A percentile compares a stretch with the other conserved stretches of the same genome.
These are phyloP conservation scores for Alternaria dauci DNA, from an alignment of 2,329 filamentous ascomycete genomes.

Conservation along the genomic window DNA sequence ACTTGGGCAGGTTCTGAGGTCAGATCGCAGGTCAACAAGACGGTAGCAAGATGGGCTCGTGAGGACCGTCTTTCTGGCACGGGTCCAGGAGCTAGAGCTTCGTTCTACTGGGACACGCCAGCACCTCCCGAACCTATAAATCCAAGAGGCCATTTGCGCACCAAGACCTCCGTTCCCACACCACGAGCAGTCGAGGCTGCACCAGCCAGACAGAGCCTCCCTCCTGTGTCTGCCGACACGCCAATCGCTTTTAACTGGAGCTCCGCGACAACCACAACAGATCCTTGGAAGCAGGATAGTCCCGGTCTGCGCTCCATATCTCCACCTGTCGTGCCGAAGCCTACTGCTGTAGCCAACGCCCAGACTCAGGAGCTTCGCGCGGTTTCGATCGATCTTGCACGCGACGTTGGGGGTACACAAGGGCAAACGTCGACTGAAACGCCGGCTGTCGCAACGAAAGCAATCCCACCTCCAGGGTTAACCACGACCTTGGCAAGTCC, in stretches of 20 bases:
- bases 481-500: constrained; percentile 20
- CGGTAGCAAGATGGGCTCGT: constrained; percentile 47
- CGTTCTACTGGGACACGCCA: constrained; percentile 51
- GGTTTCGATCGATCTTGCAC: constrained; percentile 18
- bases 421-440: constrained; percentile 33
- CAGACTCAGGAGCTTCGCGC: constrained; percentile 31
- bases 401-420: constrained; percentile 17
- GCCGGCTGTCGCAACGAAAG: constrained; percentile 24
- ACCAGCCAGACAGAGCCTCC: constrained; percentile 30
- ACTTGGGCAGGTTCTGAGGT: constrained; percentile 48
- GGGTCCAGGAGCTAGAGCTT: constrained; percentile 44
- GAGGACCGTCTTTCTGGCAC: constrained; percentile 51
- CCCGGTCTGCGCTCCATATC: constrained; percentile 22
- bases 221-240: constrained; percentile 30
- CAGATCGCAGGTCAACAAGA: constrained; percentile 46
- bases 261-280: constrained; percentile 31
- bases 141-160: constrained; percentile 30
- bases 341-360: constrained; percentile 22
- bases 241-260: constrained; percentile 49
- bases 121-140: constrained; percentile 28
- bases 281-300: constrained; percentile 32
- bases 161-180: constrained; percentile 31
- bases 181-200: constrained; percentile 23
- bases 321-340: constrained; percentile 29
- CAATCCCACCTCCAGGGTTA: constrained; percentile 19